Evolutionary conservation across 345 rosid genomes (phyloP), one percentile per base, ranked within the genome.

Genomic region (Moricandia moricandioides): DNA sequence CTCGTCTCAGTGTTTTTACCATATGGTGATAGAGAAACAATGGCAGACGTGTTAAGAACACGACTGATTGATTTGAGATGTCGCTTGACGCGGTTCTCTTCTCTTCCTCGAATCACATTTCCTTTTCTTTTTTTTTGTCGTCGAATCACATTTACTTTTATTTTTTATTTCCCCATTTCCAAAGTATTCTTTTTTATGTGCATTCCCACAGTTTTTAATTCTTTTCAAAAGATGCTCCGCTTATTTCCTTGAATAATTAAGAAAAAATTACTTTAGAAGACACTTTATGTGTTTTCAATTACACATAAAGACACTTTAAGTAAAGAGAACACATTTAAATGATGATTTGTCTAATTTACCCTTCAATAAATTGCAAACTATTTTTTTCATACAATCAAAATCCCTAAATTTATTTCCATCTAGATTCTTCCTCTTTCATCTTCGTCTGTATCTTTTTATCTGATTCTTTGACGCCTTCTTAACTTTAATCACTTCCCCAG

Each of bases 51-150:
- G 73, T 63, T 64, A 65, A 65, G 61, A 62, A 64, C 51, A 69
- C 18, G 65, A 62, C 2, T 21, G 24, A 21, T 63, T 62, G 59
- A 52, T 69, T 54, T 13, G 17, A 76, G 65, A 69, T 14, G 6
- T 60, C 35, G 31, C 70, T 35, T 52, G 65, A 69, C 75, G 75
- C 80, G 80, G 66, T 68, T 75, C 73, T 51, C 33, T 30, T 63
- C 21, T 40, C 70, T 70, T 76, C 70, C 60, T 68, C 79, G 26
- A 75, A 75, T 61, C 31, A 24, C 6, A 9, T 45, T 74, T 58
- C 5, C 26, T n/a, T 63, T 43, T 18, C 12, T 0, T 61, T n/a
- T n/a, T n/a, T n/a, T n/a, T n/a, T n/a, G n/a, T 76, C 70, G 51
- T 68, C 79, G 26, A 75, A 75, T 61, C 31, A 24, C 6, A 9